Percentiles rank a stretch among this genome's conserved stretches.
Evolutionary conservation across 1,284 basidiomycete genomes (phyloP).

Genomic region (Exobasidium rhododendri): DNA sequence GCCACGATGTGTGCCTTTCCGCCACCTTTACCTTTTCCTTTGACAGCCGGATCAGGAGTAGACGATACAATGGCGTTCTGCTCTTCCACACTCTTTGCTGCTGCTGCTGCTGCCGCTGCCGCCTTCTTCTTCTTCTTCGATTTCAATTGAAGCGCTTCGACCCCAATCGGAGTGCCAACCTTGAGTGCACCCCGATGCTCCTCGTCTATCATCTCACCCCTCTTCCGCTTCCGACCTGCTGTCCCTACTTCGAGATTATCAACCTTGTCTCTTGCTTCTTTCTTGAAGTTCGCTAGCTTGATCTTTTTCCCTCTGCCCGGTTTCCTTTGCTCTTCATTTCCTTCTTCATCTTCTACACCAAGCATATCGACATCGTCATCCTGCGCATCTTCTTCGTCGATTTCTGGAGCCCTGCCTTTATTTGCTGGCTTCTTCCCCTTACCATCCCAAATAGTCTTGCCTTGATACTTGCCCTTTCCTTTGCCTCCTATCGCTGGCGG

Average conservation of each 20-base stretch:
- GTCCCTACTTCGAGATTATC: conserved; percentile 60
- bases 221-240: conserved; percentile 40
- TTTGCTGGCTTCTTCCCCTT: neutral
- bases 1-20: conserved; percentile 15
- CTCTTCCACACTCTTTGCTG: neutral
- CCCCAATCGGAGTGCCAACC: conserved; percentile 48
- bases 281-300: conserved; percentile 16
- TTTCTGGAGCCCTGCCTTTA: conserved; percentile 13
- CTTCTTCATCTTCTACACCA: conserved; percentile 5
- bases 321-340: conserved; percentile 4
- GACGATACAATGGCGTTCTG: neutral
- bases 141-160: conserved; percentile 45
- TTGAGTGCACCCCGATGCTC: conserved; percentile 37
- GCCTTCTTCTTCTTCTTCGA: conserved; percentile 32
- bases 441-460: neutral
- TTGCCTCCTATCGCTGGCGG: conserved; percentile 8
- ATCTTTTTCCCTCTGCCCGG: conserved; percentile 20
- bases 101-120: neutral
- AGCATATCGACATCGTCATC: too few species aligned
- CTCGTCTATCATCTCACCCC: conserved; percentile 27
- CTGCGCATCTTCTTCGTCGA: conserved; percentile 24
- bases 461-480: conserved; percentile 12
- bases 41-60: neutral
- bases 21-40: conserved; percentile 17
- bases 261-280: conserved; percentile 57